Base-by-base conservation (phyloP, 2,329 filamentous ascomycete genomes). In the Fusarium avenaceum region DNA sequence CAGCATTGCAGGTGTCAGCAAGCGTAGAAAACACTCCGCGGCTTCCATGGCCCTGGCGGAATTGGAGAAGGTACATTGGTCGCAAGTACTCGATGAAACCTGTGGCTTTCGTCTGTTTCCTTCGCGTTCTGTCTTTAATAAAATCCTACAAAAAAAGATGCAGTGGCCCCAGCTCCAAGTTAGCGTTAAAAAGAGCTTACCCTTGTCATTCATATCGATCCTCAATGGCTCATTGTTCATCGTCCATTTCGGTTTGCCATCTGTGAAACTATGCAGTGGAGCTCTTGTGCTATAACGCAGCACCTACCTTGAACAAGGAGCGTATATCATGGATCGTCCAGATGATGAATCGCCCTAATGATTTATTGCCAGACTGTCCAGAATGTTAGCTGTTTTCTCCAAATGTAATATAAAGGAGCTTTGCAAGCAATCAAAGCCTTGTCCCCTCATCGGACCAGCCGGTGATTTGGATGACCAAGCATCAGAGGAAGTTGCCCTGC, bases 201-300 rank as follows among this genome's bases (percentile, higher is more conserved):
- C 63, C 59, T 42, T 65, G 63, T 61, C 50, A 33, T 47, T 53
- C 42, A 48, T 10, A 17, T 22, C 43, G 43, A 47, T 65, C 42
- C 30, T 57, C 30, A 58, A 51, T 67, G 50, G 48, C 50, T 57
- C 26, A 49, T 60, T 56, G 22, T 57, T 50, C 44, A 63, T 63
- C 49, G 35, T 57, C 45, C 54, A 65, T 68, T 59, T 68, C 55
- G 52, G 67, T 50, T 56, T 69, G 45, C 42, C 22, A 48, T 57
- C 28, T 65, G 63, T 69, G 68, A 71, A 71, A 71, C 67, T 60
- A 70, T 66, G 57, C 42, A 35, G 60, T 69, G 67, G 67, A 69
- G 53, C 28, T 53, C 46, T 45, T 46, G 48, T 52, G 26, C 57
- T 53, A 49, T 57, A 38, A 38, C 4, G n/a, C 35, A n/a, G n/a